phyloP scores from a whole-genome alignment of 2,329 filamentous ascomycete species.

The Teratosphaeria epicoccoides region DNA sequence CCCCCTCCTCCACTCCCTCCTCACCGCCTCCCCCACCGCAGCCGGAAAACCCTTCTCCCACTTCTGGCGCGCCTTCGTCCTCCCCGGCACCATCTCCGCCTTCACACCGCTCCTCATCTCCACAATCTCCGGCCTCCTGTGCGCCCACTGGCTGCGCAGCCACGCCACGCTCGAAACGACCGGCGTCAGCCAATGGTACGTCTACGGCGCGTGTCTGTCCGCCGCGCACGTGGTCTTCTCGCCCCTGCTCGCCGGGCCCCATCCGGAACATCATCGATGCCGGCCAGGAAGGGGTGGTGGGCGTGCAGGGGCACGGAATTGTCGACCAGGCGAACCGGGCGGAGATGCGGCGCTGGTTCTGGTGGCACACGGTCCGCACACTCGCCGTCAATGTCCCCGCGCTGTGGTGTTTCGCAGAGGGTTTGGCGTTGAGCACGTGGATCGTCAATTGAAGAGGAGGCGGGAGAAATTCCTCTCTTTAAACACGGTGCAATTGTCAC shows the following conservation, averaged over 20 bases:
- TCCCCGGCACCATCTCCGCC: conserved; percentile 13
- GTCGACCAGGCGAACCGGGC: conserved; percentile 12
- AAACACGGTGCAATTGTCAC: too few species aligned
- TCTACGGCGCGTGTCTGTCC: conserved; percentile 17
- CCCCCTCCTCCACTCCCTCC: conserved; percentile 19
- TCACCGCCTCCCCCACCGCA: conserved; percentile 9
- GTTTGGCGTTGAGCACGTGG: conserved; percentile 16
- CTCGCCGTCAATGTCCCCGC: conserved; percentile 19
- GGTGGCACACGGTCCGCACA: conserved; percentile 17
- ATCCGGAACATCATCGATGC: conserved; percentile 14
- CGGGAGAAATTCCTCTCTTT: neutral
- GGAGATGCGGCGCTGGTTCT: conserved; percentile 20
- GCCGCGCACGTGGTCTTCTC: conserved; percentile 18
- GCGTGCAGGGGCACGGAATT: conserved; percentile 10
- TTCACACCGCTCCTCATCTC: conserved; percentile 11
- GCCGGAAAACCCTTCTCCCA: conserved; percentile 17
- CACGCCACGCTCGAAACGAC: conserved; percentile 20
- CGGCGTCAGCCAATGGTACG: conserved; percentile 19
- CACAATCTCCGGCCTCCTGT: conserved; percentile 12
- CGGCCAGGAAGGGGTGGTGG: conserved; percentile 1
- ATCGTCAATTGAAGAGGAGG: conserved; percentile 4
- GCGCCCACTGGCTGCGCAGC: conserved; percentile 16
- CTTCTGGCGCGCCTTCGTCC: conserved; percentile 18
- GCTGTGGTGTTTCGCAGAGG: conserved; percentile 22
- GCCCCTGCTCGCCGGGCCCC: conserved; percentile 13